These are phyloP conservation scores for Lepidium aucheri DNA, from an alignment of 345 rosid species.

Conservation along the genomic window DNA sequence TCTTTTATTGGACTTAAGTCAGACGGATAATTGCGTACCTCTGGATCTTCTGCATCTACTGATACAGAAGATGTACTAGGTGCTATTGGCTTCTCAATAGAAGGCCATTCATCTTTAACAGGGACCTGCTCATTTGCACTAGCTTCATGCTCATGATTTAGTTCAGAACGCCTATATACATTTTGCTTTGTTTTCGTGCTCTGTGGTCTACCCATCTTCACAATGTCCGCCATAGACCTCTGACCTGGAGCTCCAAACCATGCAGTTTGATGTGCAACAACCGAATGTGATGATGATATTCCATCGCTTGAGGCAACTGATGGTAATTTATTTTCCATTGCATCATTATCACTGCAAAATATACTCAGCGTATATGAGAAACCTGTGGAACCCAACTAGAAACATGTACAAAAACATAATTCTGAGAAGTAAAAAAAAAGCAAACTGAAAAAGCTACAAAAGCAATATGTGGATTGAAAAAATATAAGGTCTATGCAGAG, in stretches of 20 bases:
- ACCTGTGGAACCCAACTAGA: neutral
- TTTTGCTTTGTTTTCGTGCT: constrained; percentile 31
- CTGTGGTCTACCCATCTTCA: constrained; percentile 92
- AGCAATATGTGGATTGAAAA: neutral
- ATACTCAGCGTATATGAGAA: constrained; percentile 22
- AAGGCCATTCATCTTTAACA: constrained; percentile 54
- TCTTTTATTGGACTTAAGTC: constrained; percentile 44
- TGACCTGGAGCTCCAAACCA: constrained; percentile 81
- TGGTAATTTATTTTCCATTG: constrained; percentile 42
- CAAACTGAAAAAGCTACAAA: neutral
- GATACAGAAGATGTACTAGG: constrained; percentile 36
- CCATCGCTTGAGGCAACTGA: constrained; percentile 36
- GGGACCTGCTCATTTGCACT: constrained; percentile 38
- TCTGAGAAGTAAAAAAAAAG: neutral
- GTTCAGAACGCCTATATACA: constrained; percentile 25
- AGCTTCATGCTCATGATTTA: constrained; percentile 32
- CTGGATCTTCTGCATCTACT: constrained; percentile 45
- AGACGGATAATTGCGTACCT: constrained; percentile 40
- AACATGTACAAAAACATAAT: constrained; percentile 1
- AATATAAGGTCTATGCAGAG: neutral
- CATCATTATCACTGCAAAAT: constrained; percentile 49
- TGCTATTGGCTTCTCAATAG: constrained; percentile 51
- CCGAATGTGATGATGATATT: constrained; percentile 41
- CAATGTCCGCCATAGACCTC: constrained; percentile 93
- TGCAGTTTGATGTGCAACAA: constrained; percentile 62